Evolutionary conservation across 257 asterid species (phyloP), one percentile per base, ranked within the genome.

Genomic region (Lavandula angustifolia): DNA sequence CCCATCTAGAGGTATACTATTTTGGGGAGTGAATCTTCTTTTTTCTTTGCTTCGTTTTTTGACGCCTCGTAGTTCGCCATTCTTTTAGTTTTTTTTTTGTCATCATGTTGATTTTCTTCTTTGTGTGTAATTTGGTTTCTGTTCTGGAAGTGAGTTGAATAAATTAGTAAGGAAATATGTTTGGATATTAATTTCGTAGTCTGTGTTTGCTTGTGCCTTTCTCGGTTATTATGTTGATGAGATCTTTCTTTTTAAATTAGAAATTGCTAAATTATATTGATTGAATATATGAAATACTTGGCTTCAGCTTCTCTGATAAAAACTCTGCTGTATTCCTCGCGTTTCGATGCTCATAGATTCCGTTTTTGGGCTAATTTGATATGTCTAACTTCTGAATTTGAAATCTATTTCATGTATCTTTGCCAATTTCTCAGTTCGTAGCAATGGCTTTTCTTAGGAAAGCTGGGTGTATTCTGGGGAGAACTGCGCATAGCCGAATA

Each of bases 391-490:
- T 40, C 46, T 8, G 2, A 22, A 22, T 22, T 22, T 22, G 46
- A 8, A 22, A 22, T 22, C 27, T 22, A 22, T 37, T 3, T 56
- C 34, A 22, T 22, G 27, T 68, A 13, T 7, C 41, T 4, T 22
- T 22, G 27, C 2, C 27, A 3, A 29, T 47, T 62, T 65, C 58
- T 47, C 59, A 75, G 82, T 69, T 60, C 13, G 6, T 9, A 58
- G 62, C 60, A 46, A 92, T 92, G 98, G 92, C 96, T 54, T 87
- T 92, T 72, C 67, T 92, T 40, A 74, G 85, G 68, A 92, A 84
- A 74, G 85, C 87, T 68, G 91, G 87, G 22, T 74, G 69, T 60
- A 55, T 85, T 11, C 60, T 92, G 52, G 70, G 87, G 67, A 87
- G 76, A 54, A 73, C 78, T 12, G 68, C 78, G 35, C 66, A 65